These are phyloP conservation scores for Pilobolus umbonatus DNA, from an alignment of 192 early-diverging fungal genomes.

Conservation along the genomic window DNA sequence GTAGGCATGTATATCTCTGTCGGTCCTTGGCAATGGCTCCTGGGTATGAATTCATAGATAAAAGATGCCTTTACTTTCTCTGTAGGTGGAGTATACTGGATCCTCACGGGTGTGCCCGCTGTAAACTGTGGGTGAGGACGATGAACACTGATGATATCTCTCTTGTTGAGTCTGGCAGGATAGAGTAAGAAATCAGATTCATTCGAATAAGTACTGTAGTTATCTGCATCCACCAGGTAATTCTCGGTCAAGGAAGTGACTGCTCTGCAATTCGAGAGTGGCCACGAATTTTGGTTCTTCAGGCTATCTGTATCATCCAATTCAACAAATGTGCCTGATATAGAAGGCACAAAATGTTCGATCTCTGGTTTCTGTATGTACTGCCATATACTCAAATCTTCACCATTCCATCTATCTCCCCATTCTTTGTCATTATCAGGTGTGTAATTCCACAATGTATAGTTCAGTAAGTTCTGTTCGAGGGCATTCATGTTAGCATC, in stretches of 20 bases:
- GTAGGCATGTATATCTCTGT: conserved; percentile 48
- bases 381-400: conserved; percentile 46
- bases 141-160: conserved; percentile 24
- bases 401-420: conserved; percentile 55
- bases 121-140: conserved; percentile 21
- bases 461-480: conserved; percentile 42
- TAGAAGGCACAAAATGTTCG: background rate
- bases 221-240: conserved; percentile 8
- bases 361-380: background rate
- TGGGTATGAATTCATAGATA: background rate
- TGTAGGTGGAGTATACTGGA: conserved; percentile 13
- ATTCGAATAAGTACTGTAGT: background rate
- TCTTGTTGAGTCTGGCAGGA: conserved; percentile 3
- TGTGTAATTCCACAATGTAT: conserved; percentile 53
- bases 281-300: conserved; percentile 1
- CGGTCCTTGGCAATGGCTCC: background rate
- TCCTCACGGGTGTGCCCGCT: conserved; percentile 16
- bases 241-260: no score
- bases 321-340: no score
- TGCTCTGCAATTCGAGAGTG: background rate
- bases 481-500: conserved; percentile 47
- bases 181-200: background rate
- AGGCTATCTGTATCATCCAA: no score
- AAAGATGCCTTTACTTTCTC: conserved; percentile 11
- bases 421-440: conserved; percentile 44